phyloP scores from a whole-genome alignment of 1,284 basidiomycete genomes.

The Ceratobasidium sp. region DNA sequence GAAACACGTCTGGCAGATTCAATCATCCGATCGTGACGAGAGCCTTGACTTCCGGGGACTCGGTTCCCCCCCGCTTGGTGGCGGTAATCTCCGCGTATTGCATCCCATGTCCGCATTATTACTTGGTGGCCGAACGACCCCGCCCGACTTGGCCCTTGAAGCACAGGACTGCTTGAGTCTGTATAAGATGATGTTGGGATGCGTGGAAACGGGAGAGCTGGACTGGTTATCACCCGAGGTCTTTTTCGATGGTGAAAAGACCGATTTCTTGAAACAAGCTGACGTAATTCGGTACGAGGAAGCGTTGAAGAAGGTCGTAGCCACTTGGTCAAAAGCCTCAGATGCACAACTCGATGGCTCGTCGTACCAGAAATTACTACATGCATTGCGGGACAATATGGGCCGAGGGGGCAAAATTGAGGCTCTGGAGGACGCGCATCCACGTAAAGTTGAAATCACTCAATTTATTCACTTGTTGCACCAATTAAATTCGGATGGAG shows the following conservation, averaged over 20 bases:
- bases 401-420: background rate
- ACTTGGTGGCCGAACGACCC: slow-evolving; percentile 66
- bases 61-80: background rate
- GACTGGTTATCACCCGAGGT: slow-evolving; percentile 61
- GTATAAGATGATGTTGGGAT: slow-evolving; percentile 61
- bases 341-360: slow-evolving; percentile 59
- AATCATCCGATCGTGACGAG: background rate
- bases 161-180: slow-evolving; percentile 68
- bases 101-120: slow-evolving; percentile 72
- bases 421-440: background rate
- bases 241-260: slow-evolving; percentile 60
- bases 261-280: slow-evolving; percentile 65
- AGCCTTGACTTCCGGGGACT: background rate
- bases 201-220: slow-evolving; percentile 54
- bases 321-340: slow-evolving; percentile 58
- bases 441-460: background rate
- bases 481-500: slow-evolving; percentile 66
- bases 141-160: slow-evolving; percentile 73
- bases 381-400: slow-evolving; percentile 59
- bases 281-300: slow-evolving; percentile 72
- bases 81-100: slow-evolving; percentile 60
- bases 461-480: slow-evolving; percentile 68
- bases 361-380: slow-evolving; percentile 61
- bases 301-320: slow-evolving; percentile 64
- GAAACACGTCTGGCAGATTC: slow-evolving; percentile 67